Conservation (phyloP, 2,329 filamentous ascomycete genomes). For the Thermochaetoides dissita region DNA sequence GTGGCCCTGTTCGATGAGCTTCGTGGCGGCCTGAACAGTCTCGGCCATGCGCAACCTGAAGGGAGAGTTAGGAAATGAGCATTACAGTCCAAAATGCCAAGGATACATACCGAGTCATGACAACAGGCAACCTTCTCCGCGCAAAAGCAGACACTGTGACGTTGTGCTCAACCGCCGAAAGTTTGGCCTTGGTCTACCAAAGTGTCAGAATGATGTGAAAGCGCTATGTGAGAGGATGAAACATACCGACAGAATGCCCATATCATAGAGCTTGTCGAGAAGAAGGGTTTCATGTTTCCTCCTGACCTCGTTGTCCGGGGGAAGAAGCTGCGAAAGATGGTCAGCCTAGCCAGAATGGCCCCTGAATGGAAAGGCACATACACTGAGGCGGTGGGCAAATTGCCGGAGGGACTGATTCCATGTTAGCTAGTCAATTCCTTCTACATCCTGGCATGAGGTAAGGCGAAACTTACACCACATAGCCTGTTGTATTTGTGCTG, state of each 20-base stretch:
- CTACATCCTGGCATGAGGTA: slow-evolving; percentile 3
- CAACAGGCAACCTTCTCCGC: slow-evolving; percentile 65
- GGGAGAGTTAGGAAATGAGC: no score
- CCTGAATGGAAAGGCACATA: slow-evolving; percentile 5
- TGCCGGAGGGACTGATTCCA: slow-evolving; percentile 59
- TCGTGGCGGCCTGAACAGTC: slow-evolving; percentile 69
- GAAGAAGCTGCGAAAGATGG: slow-evolving; percentile 40
- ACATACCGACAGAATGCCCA: slow-evolving; percentile 59
- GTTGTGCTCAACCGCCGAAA: slow-evolving; percentile 73
- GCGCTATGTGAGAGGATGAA: no score
- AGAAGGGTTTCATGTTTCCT: slow-evolving; percentile 75
- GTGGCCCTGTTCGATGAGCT: slow-evolving; percentile 87
- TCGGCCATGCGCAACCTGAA: slow-evolving; percentile 72
- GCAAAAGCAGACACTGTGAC: slow-evolving; percentile 85
- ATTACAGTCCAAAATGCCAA: no score
- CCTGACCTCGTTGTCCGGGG: slow-evolving; percentile 62
- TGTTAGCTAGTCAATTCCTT: slow-evolving; percentile 8
- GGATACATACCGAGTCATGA: slow-evolving; percentile 39
- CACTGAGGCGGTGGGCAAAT: slow-evolving; percentile 72
- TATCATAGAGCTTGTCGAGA: slow-evolving; percentile 82
- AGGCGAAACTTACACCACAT: slow-evolving; percentile 44
- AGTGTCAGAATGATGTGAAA: neutral
- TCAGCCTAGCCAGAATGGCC: neutral
- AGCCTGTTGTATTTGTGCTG: slow-evolving; percentile 52
- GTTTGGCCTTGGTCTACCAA: slow-evolving; percentile 49